Percentiles rank a stretch among this genome's conserved stretches.
These are phyloP conservation scores for Apophysomyces elegans DNA, from an alignment of 371 early-diverging fungal species.

Conservation along the genomic window DNA sequence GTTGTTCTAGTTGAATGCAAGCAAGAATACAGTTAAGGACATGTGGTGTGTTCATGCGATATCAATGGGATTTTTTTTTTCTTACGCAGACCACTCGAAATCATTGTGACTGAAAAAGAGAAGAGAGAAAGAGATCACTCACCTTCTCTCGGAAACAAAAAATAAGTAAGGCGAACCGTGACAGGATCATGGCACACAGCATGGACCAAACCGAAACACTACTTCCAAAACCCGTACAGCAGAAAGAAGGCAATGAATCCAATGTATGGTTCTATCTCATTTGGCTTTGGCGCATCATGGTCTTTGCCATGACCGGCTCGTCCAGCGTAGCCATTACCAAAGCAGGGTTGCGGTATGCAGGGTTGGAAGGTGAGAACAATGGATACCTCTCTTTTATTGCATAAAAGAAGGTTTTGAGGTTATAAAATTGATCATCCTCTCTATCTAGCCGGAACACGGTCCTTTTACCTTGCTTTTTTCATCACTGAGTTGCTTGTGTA, in stretches of 20 bases:
- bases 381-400: not conserved
- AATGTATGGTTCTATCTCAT: not conserved
- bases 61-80: not conserved
- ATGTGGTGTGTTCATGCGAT: not conserved
- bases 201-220: conserved; percentile 9
- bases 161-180: too few relatives aligned
- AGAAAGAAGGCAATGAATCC: not conserved
- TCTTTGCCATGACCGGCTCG: conserved; percentile 48
- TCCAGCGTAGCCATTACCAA: conserved; percentile 44
- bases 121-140: not conserved
- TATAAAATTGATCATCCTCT: not conserved
- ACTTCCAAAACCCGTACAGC: conserved; percentile 4
- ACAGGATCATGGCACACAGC: not conserved
- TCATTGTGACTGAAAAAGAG: not conserved
- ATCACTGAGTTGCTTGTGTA: conserved; percentile 44
- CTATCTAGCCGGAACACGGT: conserved; percentile 27
- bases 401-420: not conserved
- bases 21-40: not conserved
- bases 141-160: not conserved
- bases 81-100: conserved; percentile 4
- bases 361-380: conserved; percentile 22
- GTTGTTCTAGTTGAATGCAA: conserved; percentile 19
- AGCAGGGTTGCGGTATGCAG: conserved; percentile 15
- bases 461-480: conserved; percentile 38
- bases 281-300: conserved; percentile 44